Base-by-base conservation (phyloP, 306 rosid genomes). In the Alnus rubra region DNA sequence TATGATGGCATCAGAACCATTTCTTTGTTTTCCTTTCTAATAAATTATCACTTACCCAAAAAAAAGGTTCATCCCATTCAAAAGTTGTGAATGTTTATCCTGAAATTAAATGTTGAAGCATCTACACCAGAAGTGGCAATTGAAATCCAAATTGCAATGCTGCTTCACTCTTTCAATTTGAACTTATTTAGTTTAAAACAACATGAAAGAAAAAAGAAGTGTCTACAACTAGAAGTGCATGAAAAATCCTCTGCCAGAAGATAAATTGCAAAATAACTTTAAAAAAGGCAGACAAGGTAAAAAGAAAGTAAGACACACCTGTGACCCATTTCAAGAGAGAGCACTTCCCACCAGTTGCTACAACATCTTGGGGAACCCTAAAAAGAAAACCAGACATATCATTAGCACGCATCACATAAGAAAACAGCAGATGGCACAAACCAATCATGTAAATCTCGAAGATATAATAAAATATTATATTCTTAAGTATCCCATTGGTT, bases 291-390 rank as follows among this genome's bases (percentile, higher is more conserved):
- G 76, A 53, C 18, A 45, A 68, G 35, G 15, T 15, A 44, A 58
- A 60, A 15, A 77, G 81, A 28, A 84, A 37, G 71, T 31, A 74
- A 59, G 62, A 76, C 75, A 50, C 77, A 91, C 99, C 98, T 85
- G 92, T 88, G 52, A 96, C 94, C 99, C 99, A 96, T 86, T 87
- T 96, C 63, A 89, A 85, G 78, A 96, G 84, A 81, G 50, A 74
- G 83, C 98, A 95, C 82, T 88, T 90, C 79, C 98, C 98, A 51
- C 98, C 98, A 2, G 98, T 93, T 14, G 98, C 97, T 55, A 91
- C 93, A 69, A 91, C 94, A 89, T 95, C 98, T 84, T 95, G 99
- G 47, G 99, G 92, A 86, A 95, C 92, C 99, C 98, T 96, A 81
- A 68, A 30, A 75, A 55, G 23, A 70, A 69, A 30, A 80, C 51